Conservation (phyloP, 257 asterid species). For the Linderniella brevidens region DNA sequence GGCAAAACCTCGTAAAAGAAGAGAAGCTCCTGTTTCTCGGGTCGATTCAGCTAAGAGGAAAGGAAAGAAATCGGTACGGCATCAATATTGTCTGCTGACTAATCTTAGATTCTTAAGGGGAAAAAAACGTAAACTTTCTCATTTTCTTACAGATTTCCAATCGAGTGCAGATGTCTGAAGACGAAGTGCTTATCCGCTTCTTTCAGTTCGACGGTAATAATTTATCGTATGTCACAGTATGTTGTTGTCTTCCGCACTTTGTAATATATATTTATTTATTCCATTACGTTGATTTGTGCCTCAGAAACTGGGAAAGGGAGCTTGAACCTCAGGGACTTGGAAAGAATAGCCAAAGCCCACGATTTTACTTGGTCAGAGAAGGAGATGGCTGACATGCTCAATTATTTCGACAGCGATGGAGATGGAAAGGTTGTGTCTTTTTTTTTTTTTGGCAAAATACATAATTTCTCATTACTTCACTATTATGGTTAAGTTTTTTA, state of each 20-base stretch:
- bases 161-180: slow-evolving; percentile 81
- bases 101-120: not conserved
- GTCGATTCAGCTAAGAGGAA: no score
- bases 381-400: slow-evolving; percentile 64
- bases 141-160: slow-evolving; percentile 23
- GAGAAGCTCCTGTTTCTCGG: not conserved
- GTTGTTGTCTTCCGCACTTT: not conserved
- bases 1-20: slow-evolving; percentile 39
- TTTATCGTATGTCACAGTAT: not conserved
- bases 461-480: no score
- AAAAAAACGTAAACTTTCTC: not conserved
- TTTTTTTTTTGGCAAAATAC: no score
- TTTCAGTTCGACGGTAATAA: slow-evolving; percentile 84
- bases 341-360: slow-evolving; percentile 52
- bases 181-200: slow-evolving; percentile 70
- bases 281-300: slow-evolving; percentile 5
- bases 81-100: slow-evolving; percentile 10
- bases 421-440: slow-evolving; percentile 98
- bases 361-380: slow-evolving; percentile 84
- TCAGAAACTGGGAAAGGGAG: slow-evolving; percentile 72
- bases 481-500: no score
- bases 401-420: slow-evolving; percentile 51
- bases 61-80: slow-evolving; percentile 27
- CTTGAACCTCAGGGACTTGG: slow-evolving; percentile 40
- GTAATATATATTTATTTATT: not conserved